Evolutionary conservation across 140 eudicot species (phyloP).

Genomic region (Stevia rebaudiana): DNA sequence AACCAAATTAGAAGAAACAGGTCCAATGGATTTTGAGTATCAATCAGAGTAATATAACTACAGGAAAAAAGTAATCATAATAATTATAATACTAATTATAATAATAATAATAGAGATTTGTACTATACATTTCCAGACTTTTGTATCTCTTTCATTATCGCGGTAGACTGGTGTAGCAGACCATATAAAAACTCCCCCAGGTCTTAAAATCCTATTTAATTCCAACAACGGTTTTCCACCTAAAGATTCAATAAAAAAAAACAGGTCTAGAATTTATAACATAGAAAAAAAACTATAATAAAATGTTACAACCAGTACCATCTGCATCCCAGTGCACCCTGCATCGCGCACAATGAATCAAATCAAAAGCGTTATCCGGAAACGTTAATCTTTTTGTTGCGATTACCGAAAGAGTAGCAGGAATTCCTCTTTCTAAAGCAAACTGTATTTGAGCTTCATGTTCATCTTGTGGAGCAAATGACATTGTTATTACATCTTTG

Average conservation of each 20-base stretch:
- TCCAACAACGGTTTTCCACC: slow-evolving; percentile 95
- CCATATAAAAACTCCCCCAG: slow-evolving; percentile 98
- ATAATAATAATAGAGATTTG: not conserved
- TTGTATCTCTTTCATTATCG: slow-evolving; percentile 54
- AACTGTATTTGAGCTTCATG: slow-evolving; percentile 99
- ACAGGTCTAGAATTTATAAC: not conserved
- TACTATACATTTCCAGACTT: slow-evolving; percentile 57
- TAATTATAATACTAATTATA: too few relatives aligned
- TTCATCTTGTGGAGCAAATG: slow-evolving; percentile 96
- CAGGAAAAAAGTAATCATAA: not conserved
- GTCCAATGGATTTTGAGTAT: not conserved
- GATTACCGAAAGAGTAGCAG: slow-evolving; percentile 87
- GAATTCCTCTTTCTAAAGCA: slow-evolving; percentile 98
- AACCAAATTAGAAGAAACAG: not conserved
- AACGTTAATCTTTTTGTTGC: slow-evolving; percentile 92
- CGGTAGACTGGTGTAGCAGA: slow-evolving; percentile 98
- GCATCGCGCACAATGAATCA: slow-evolving; percentile 98
- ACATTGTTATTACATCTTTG: slow-evolving; percentile 86
- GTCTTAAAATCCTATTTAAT: slow-evolving; percentile 83
- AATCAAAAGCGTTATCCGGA: slow-evolving; percentile 83
- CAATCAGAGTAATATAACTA: not conserved
- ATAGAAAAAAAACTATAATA: not conserved
- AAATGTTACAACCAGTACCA: slow-evolving; percentile 44
- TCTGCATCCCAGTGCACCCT: slow-evolving; percentile 97
- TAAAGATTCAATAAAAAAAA: slow-evolving; percentile 27